A percentile compares a stretch with the other conserved stretches of the same genome.
Conservation (phyloP, 1,139 yeast genomes). For the Hansenula sp. region DNA sequence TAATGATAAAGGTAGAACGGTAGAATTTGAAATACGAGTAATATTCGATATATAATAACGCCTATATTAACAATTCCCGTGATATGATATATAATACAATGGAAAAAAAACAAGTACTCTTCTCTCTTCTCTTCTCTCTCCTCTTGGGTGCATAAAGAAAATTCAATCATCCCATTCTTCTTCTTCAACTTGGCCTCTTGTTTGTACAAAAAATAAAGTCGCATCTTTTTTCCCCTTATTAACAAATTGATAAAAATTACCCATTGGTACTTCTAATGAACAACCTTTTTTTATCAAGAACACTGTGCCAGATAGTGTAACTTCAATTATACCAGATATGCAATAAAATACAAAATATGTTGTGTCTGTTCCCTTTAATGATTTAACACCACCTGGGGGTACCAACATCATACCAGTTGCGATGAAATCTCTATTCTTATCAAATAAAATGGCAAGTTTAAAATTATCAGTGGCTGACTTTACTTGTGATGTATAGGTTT, state of each 20-base stretch:
- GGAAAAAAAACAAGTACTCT: too few species aligned
- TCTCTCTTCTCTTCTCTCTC: too few species aligned
- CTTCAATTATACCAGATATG: conserved; percentile 66
- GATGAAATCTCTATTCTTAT: conserved; percentile 58
- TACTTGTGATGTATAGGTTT: conserved; percentile 41
- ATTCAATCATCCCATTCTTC: conserved; percentile 20
- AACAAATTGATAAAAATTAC: conserved; percentile 62
- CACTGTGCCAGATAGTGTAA: conserved; percentile 52
- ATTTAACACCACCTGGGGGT: conserved; percentile 63
- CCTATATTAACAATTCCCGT: background rate
- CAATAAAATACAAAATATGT: conserved; percentile 75
- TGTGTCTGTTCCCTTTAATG: conserved; percentile 58
- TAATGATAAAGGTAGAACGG: too few species aligned
- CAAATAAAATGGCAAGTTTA: conserved; percentile 63
- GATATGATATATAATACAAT: too few species aligned
- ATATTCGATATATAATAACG: background rate
- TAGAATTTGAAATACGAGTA: too few species aligned
- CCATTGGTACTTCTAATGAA: conserved; percentile 77
- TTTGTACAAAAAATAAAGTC: conserved; percentile 73
- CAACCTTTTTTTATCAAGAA: conserved; percentile 73
- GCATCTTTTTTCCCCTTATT: conserved; percentile 58
- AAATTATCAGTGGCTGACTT: conserved; percentile 51
- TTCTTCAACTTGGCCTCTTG: conserved; percentile 32
- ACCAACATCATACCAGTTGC: conserved; percentile 77
- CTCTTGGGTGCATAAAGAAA: too few species aligned